Base-by-base conservation (phyloP, 306 rosid genomes). In the Elaeagnus macrophylla region DNA sequence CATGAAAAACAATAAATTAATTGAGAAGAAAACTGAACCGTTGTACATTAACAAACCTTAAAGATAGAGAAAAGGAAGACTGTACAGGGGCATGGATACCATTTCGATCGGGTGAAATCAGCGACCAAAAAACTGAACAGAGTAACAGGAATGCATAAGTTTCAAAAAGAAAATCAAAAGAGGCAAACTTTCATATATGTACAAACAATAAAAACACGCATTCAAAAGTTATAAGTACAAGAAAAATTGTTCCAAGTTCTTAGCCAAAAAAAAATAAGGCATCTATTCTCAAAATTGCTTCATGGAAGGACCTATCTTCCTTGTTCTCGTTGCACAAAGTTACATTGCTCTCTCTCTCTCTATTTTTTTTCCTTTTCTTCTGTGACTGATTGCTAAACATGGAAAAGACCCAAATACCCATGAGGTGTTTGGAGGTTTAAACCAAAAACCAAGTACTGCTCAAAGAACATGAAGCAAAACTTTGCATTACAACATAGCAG, bases 1-100 rank as follows among this genome's bases (percentile, higher is more conserved):
- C 32, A 25, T 5, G 4, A 25, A 25, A 25, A 25, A 25, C 32
- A 25, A 25, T 1, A 25, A 25, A 25, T 25, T 25, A 25, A 25
- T 25, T 25, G 32, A 25, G 32, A 44, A 35, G 13, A 44, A 51
- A 18, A 37, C 43, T 19, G 37, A 5, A 42, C 10, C 9, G 5
- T 2, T 7, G 44, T 0, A 37, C 7, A 19, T 41, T 43, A 69
- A 72, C 73, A 54, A 35, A 86, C 95, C 93, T 75, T 65, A 83
- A 86, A 41, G 95, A 83, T 60, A 83, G 52, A 40, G 95, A 81
- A 64, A 86, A 66, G 16, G 89, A 86, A 56, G 95, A 73, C 66
- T 83, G 93, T 12, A 79, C 86, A 14, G 86, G 67, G 74, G 80
- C 72, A 52, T 72, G 76, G 48, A 71, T 64, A 57, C 91, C 85